Percentiles rank a stretch among this genome's conserved stretches.
phyloP scores from a whole-genome alignment of 768 basidiomycete genomes.

The Daedaleopsis sinensis region DNA sequence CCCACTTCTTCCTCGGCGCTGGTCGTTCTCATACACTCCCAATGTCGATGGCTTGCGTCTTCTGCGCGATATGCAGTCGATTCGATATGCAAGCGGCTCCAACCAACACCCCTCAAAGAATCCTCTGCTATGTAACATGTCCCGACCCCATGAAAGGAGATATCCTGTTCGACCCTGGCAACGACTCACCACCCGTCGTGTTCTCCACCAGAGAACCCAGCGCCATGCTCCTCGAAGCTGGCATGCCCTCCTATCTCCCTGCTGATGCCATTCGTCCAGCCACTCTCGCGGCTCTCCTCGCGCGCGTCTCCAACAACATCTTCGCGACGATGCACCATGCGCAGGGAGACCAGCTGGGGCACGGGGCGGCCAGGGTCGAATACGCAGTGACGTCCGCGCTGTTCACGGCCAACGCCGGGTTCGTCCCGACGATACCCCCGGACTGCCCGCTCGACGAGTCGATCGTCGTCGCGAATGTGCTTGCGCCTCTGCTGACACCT shows the following conservation, averaged over 20 bases:
- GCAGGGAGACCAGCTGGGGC: constrained; percentile 1
- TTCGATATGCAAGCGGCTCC: constrained; percentile 56
- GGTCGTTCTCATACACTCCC: constrained; percentile 47
- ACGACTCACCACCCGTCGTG: constrained; percentile 14
- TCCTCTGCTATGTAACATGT: constrained; percentile 52
- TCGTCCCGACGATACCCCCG: constrained; percentile 12
- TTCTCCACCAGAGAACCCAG: constrained; percentile 18
- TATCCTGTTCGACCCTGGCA: constrained; percentile 49
- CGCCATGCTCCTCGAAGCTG: constrained; percentile 16
- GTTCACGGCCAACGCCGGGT: constrained; percentile 16
- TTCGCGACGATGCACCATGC: constrained; percentile 2
- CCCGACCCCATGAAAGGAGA: constrained; percentile 38
- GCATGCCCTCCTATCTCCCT: constrained; percentile 3
- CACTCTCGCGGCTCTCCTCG: constrained; percentile 1
- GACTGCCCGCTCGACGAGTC: constrained; percentile 26
- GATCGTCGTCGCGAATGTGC: constrained; percentile 25
- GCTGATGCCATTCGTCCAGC: constrained; percentile 24
- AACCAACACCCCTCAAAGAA: constrained; percentile 56
- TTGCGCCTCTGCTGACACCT: constrained; percentile 12
- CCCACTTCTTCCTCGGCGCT: constrained; percentile 56
- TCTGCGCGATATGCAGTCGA: constrained; percentile 53
- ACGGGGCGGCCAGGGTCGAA: constrained; percentile 13
- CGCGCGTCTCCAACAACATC: constrained; percentile 19
- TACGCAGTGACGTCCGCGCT: constrained; percentile 26
- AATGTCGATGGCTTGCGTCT: constrained; percentile 61